Evolutionary conservation across 352 stramenopile genomes (phyloP), one percentile per base, ranked within the genome.

Genomic region (Globisporangium cylindrosporum): DNA sequence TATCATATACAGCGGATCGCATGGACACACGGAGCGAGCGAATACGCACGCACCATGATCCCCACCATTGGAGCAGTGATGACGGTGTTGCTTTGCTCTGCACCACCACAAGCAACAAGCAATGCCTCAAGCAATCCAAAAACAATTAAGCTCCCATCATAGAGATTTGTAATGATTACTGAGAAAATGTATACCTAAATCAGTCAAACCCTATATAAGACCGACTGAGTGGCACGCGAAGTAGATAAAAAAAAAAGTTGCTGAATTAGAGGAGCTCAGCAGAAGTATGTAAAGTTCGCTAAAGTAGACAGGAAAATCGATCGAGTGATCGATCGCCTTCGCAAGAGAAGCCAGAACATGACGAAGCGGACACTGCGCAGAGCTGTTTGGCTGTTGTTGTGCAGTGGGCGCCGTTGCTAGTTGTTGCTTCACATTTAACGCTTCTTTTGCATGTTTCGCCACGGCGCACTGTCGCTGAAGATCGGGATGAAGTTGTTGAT

Each of bases 401-500:
- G 25, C 14, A 7, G 15, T 18, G 24, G 14, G 15, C 1, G 41
- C 15, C 41, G 41, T n/a, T 48, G 41, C 41, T 14, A 48, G 15
- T 48, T 48, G 41, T 10, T 20, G 12, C 43, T 7, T 22, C 43
- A 22, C 34, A 5, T 24, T 32, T 72, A 81, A 60, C 82, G 82
- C 67, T 89, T 93, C 80, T 78, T 89, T 58, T 89, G 79, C 54
- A 73, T 62, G 29, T 66, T 69, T 74, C 91, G 89, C 97, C 97
- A 99, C 22, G 97, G 95, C 56, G 95, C 90, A 69, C 91, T 95
- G 72, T 98, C 89, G 72, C 88, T 98, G 83, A 99, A 99, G 70
- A 99, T 97, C 66, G 95, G 97, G 59, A 99, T 98, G 81, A 99
- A 99, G 84, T 99, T 99, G 82, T 98, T 93, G 80, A 99, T 99